Conservation (phyloP, 257 asterid species). For the Echium plantagineum region DNA sequence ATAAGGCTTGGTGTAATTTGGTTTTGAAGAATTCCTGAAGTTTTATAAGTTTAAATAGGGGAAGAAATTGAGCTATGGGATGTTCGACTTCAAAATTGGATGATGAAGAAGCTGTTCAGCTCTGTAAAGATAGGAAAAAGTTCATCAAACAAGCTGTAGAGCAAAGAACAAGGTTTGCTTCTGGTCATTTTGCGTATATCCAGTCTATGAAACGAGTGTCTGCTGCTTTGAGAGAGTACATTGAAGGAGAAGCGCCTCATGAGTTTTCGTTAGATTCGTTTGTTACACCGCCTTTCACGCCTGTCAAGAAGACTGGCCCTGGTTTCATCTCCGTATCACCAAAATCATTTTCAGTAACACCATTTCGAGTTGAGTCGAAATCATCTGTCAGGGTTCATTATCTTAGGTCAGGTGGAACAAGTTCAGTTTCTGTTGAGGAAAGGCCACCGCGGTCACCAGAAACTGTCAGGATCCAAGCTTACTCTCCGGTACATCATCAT, state of each 20-base stretch:
- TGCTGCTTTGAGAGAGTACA: slow-evolving; percentile 72
- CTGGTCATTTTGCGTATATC: slow-evolving; percentile 79
- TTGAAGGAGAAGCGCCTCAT: slow-evolving; percentile 75
- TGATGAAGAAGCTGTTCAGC: slow-evolving; percentile 80
- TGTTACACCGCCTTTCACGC: slow-evolving; percentile 33
- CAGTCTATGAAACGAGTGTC: slow-evolving; percentile 81
- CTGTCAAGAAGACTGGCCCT: slow-evolving; percentile 41
- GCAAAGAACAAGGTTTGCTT: slow-evolving; percentile 55
- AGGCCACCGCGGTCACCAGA: slow-evolving; percentile 77
- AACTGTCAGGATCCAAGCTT: slow-evolving; percentile 50
- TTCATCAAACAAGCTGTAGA: slow-evolving; percentile 89
- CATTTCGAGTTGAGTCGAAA: slow-evolving; percentile 33
- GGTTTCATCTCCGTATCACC: slow-evolving; percentile 69
- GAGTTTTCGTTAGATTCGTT: slow-evolving; percentile 56
- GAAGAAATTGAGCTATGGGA: slow-evolving; percentile 60
- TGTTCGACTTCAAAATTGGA: slow-evolving; percentile 90
- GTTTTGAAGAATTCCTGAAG: slow-evolving; percentile 30
- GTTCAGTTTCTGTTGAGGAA: slow-evolving; percentile 71
- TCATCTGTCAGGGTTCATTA: slow-evolving; percentile 46
- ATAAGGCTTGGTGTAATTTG: too few species aligned
- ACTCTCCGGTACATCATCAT: slow-evolving; percentile 39
- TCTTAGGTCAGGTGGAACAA: slow-evolving; percentile 55
- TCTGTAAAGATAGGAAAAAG: slow-evolving; percentile 81
- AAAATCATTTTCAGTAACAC: slow-evolving; percentile 40
- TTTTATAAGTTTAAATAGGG: background rate